Conservation (phyloP, 345 rosid genomes). For the Bretschneidera sinensis region DNA sequence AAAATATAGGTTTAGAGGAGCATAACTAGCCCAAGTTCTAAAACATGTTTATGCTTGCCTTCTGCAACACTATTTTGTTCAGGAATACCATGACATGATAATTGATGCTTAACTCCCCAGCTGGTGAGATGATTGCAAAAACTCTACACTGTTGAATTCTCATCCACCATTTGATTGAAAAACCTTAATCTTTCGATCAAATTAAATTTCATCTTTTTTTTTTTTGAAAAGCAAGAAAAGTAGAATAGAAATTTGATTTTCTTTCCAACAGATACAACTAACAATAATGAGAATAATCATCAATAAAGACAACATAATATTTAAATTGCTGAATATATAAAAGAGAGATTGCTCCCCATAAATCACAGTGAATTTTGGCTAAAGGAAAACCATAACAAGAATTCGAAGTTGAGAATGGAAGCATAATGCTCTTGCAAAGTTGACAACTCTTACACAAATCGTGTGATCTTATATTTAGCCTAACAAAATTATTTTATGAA, state of each 20-base stretch:
- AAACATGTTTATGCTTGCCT: neutral
- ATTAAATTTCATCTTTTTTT: constrained; percentile 1
- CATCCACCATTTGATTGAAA: constrained; percentile 12
- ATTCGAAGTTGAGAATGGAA: neutral
- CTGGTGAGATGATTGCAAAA: neutral
- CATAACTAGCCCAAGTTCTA: neutral
- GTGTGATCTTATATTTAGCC: neutral
- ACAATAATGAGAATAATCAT: neutral
- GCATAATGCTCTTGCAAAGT: neutral
- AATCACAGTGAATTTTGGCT: neutral
- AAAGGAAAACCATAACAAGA: neutral
- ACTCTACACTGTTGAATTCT: neutral
- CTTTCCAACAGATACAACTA: neutral
- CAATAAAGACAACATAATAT: constrained; percentile 1
- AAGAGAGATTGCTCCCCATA: neutral
- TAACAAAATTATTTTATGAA: neutral
- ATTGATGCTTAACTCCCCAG: neutral
- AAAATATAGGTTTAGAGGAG: neutral
- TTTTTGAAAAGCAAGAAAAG: neutral
- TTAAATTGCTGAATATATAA: neutral
- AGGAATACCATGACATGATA: neutral
- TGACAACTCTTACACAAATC: neutral
- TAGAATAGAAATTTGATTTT: neutral
- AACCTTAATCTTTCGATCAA: constrained; percentile 5
- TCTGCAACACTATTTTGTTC: neutral